Base-by-base conservation (phyloP, 805 yeast genomes). In the Cephaloascus albidus region DNA sequence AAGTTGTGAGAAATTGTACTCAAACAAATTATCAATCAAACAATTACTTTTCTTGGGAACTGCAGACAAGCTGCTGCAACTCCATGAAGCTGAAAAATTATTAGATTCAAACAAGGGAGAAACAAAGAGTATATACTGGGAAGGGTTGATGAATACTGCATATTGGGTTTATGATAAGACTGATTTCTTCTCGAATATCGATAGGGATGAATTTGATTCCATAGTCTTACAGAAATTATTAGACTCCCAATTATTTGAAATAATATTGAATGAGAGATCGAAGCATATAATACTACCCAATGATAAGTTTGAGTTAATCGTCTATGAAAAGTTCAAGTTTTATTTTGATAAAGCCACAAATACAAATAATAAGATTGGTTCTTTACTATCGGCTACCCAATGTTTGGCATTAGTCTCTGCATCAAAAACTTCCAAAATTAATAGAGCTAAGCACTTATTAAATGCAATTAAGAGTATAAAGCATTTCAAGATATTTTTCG, bases 401-500 rank as follows among this genome's bases (percentile, higher is more conserved):
- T 31, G 33, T 31, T 15, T 31, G 6, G 6, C 33, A 8, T 31
- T 31, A 15, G 8, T n/a, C 6, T 8, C 6, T 15, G 18, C 15
- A 8, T 10, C 15, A 5, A 8, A 8, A 31, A 16, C 6, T n/a
- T 15, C 10, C 8, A 31, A 31, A n/a, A 16, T 31, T 10, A 6
- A 5, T 5, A 31, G 16, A 6, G 16, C 16, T 15, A 31, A n/a
- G 10, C 33, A 31, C 14, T 31, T 31, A 15, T 10, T 31, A n/a
- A 31, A 31, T 8, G 33, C 33, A n/a, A 31, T 31, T 8, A 8
- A 8, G 8, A 31, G 8, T 16, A 8, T 31, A 31, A 31, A 31
- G 33, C 6, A 31, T 16, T 31, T 31, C 16, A 31, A 31, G 33
- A 14, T 59, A 18, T 56, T 51, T 19, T 38, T 62, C 34, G 58